Evolutionary conservation across 1,139 yeast genomes (phyloP).

Genomic region (Candida dubliniensis): DNA sequence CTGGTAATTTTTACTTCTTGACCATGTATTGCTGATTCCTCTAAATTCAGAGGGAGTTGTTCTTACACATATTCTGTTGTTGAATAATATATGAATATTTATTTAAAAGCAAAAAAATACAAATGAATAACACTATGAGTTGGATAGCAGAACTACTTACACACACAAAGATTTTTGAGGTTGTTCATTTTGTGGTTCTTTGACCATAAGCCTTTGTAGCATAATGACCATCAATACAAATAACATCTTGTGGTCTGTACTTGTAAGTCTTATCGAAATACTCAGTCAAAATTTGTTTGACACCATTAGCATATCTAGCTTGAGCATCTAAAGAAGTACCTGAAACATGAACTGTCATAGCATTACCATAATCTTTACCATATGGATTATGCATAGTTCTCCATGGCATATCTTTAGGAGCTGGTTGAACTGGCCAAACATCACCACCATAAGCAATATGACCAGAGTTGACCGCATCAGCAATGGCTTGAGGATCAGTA

Average conservation of each 20-base stretch:
- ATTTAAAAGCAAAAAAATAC: background rate
- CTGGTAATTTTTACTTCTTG: too few species aligned
- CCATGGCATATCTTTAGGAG: slow-evolving; percentile 78
- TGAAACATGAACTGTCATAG: slow-evolving; percentile 82
- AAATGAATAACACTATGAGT: background rate
- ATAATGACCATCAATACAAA: slow-evolving; percentile 69
- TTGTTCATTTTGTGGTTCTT: slow-evolving; percentile 1
- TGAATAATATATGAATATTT: background rate
- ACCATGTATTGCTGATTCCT: too few species aligned
- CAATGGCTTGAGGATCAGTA: slow-evolving; percentile 70
- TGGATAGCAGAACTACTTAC: too few species aligned
- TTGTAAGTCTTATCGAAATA: slow-evolving; percentile 63
- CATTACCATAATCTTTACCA: slow-evolving; percentile 64
- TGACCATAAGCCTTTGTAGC: slow-evolving; percentile 60
- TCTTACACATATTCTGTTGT: background rate
- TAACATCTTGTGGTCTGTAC: slow-evolving; percentile 72
- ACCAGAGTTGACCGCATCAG: slow-evolving; percentile 69
- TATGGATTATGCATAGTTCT: slow-evolving; percentile 61
- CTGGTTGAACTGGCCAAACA: slow-evolving; percentile 82
- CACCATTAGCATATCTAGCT: slow-evolving; percentile 69
- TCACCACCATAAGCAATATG: slow-evolving; percentile 80
- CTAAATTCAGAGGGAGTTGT: too few species aligned
- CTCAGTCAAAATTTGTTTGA: slow-evolving; percentile 59
- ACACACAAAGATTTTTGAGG: background rate
- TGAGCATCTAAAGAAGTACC: slow-evolving; percentile 85